Base-by-base conservation (phyloP, 768 basidiomycete species). In the Macrolepiota fuliginosa region DNA sequence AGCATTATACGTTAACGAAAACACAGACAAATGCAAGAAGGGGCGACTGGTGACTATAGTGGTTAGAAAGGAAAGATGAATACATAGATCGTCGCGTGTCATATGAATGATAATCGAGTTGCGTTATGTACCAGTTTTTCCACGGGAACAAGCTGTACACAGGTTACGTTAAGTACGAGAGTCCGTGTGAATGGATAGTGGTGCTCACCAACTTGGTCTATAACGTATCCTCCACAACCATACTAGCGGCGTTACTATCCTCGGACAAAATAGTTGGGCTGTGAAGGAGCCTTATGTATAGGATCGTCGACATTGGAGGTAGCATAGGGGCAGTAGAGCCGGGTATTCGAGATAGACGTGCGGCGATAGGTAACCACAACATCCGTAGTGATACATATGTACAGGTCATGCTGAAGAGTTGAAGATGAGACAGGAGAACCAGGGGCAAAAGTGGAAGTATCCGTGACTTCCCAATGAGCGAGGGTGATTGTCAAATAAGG, bases 311-410 rank as follows among this genome's bases (percentile, higher is more conserved):
- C 11, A 27, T 49, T 27, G 12, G 13, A 49, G 40, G 12, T 27
- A 27, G 25, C 47, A 15, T 24, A 49, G 25, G 47, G 47, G 47
- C 25, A 12, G 24, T 49, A 25, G 53, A 36, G 53, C 53, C 36
- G 37, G 53, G 37, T 54, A 39, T 54, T 36, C 37, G 22, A 25
- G 36, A 37, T 39, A 54, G 45, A 49, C 22, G 42, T 57, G 56
- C 56, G 46, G 56, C 35, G 56, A 47, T 47, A 37, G 19, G 56
- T 29, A 36, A 22, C 32, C 35, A 54, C 35, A 32, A 6, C 19
- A 46, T 24, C 46, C 32, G 35, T 49, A 36, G 56, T 29, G 45
- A 49, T 57, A 57, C 56, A 57, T 57, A 57, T 57, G 29, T 57
- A 57, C 56, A 57, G 24, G 24, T 57, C 56, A 39, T 49, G 39